phyloP scores from a whole-genome alignment of 2,329 filamentous ascomycete genomes.

The Westerdykella aurantiaca region DNA sequence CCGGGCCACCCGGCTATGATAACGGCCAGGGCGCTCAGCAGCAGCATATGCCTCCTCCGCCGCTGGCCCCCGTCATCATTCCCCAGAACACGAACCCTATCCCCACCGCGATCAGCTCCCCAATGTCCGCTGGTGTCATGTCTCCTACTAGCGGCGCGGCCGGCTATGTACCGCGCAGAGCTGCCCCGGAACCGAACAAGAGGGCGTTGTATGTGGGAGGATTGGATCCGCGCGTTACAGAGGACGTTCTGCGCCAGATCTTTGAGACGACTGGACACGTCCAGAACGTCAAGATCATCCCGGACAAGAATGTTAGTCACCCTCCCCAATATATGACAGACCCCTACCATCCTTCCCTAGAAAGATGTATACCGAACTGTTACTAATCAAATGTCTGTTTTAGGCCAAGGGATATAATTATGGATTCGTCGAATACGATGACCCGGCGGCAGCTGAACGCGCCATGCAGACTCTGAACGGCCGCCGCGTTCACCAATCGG shows the following conservation, averaged over 20 bases:
- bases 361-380: not conserved
- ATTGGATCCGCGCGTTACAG: conserved; percentile 88
- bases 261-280: conserved; percentile 99
- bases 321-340: not conserved
- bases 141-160: conserved; percentile 73
- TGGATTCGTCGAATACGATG: conserved; percentile 97
- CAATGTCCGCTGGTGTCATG: conserved; percentile 72
- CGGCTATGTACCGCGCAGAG: conserved; percentile 70
- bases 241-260: conserved; percentile 93
- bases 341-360: not conserved
- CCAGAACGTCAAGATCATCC: conserved; percentile 98
- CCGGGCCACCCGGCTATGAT: conserved; percentile 72
- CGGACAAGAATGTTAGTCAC: conserved; percentile 88
- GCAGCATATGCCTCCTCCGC: conserved; percentile 82
- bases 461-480: conserved; percentile 97
- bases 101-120: conserved; percentile 84
- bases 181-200: conserved; percentile 97
- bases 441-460: conserved; percentile 90
- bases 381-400: conserved; percentile 28
- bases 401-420: conserved; percentile 97
- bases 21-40: conserved; percentile 66
- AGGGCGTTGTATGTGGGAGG: conserved; percentile 93
- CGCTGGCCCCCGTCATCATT: conserved; percentile 77
- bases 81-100: conserved; percentile 95
- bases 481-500: conserved; percentile 88